phyloP scores from a whole-genome alignment of 805 yeast species.

The Dipodascus geniculatus region DNA sequence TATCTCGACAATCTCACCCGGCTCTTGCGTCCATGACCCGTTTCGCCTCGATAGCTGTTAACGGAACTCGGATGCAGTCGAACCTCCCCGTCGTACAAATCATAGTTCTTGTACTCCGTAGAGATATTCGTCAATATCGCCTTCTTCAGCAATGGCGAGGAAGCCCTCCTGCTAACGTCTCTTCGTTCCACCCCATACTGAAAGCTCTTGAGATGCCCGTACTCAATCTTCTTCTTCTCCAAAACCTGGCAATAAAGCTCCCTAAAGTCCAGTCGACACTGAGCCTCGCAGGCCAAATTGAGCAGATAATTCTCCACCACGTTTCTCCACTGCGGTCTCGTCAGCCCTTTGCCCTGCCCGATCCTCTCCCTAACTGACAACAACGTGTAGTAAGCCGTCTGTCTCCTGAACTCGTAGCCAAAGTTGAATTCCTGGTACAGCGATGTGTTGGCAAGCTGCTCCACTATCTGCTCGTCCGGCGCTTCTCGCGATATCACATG shows the following conservation, averaged over 20 bases:
- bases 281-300: constrained; percentile 58
- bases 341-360: constrained; percentile 19
- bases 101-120: neutral
- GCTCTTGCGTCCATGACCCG: constrained; percentile 14
- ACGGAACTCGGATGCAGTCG: constrained; percentile 19
- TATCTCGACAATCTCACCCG: constrained; percentile 33
- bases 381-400: constrained; percentile 54
- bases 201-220: neutral
- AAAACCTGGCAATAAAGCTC: constrained; percentile 27
- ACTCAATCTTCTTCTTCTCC: constrained; percentile 11
- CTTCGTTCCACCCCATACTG: neutral
- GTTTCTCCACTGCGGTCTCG: constrained; percentile 59
- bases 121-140: neutral
- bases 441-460: constrained; percentile 43
- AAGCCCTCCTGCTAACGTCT: neutral
- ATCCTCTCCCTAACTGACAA: constrained; percentile 33
- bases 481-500: constrained; percentile 42
- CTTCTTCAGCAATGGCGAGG: neutral
- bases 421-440: constrained; percentile 54
- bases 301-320: constrained; percentile 58
- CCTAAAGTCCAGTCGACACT: constrained; percentile 56
- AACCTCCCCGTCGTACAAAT: constrained; percentile 24
- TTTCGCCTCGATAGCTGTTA: constrained; percentile 12
- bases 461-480: constrained; percentile 36
- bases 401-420: constrained; percentile 39